These are phyloP conservation scores for Sesbania bispinosa DNA, from an alignment of 306 rosid species.

Conservation along the genomic window DNA sequence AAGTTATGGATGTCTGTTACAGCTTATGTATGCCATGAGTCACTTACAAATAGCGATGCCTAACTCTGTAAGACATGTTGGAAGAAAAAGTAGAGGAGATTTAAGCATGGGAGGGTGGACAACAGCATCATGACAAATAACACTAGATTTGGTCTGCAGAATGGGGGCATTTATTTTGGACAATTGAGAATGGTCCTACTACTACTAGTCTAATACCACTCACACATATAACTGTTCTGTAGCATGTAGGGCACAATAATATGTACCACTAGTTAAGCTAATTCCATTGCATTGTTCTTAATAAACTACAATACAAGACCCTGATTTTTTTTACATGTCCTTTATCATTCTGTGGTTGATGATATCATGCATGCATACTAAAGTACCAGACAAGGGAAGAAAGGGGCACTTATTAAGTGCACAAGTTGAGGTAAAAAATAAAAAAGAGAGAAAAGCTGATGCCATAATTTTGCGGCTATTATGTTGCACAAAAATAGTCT, in stretches of 20 bases:
- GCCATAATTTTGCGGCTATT: neutral
- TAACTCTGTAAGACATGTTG: neutral
- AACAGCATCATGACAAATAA: constrained; percentile 31
- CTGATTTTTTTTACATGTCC: neutral
- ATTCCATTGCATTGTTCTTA: neutral
- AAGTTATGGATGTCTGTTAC: neutral
- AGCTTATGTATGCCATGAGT: neutral
- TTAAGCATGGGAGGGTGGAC: constrained; percentile 24
- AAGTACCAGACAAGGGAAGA: neutral
- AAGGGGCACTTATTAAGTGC: neutral
- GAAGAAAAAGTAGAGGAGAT: neutral
- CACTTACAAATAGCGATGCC: neutral
- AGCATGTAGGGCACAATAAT: constrained; percentile 25
- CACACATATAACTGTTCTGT: constrained; percentile 15
- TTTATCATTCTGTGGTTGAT: constrained; percentile 12
- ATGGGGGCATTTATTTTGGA: constrained; percentile 36
- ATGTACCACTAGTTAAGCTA: constrained; percentile 5
- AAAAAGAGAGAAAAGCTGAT: neutral
- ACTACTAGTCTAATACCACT: constrained; percentile 1
- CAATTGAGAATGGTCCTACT: constrained; percentile 35
- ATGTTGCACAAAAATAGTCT: neutral
- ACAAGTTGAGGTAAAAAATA: neutral
- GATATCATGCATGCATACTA: constrained; percentile 12
- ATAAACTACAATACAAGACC: neutral
- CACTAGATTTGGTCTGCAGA: constrained; percentile 44